Base-by-base conservation (phyloP, 495 filamentous ascomycete species). In the Aspergillus coremiiformis region DNA sequence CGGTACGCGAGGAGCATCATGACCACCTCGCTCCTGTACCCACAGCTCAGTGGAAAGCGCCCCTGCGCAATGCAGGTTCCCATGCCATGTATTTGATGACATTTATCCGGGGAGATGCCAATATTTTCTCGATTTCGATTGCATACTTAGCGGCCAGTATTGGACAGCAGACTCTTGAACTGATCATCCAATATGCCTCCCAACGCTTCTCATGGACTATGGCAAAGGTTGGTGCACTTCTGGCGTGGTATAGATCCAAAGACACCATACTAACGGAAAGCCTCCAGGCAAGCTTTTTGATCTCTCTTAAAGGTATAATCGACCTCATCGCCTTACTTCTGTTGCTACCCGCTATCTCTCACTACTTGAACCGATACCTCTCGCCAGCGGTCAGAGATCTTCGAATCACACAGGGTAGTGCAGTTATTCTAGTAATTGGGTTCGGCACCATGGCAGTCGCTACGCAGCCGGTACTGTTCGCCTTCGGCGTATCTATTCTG, bases 181-280 rank as follows among this genome's bases (percentile, higher is more conserved):
- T 54, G 24, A 33, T 48, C 33, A 21, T 54, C 9, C 52, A 54
- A 44, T 54, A 54, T 44, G 52, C 24, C 17, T 54, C 52, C 19
- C 30, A 44, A 29, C 44, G 52, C 10, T 54, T 48, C 15, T 32
- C 27, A 17, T 54, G 52, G 52, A 48, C 30, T 29, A 33, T 49
- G 44, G 52, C 44, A 30, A 37, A 54, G 52, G 52, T n/a, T n/a
- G n/a, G n/a, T 54, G 32, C 15, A 37, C 9, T 35, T 14, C 10
- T 35, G 21, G 30, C 10, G 37, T 15, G 19, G 4, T 12, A 24
- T 12, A 19, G 22, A 10, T 2, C 30, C 12, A 15, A 23, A n/a
- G 1, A 44, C 41, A 17, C 0, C 26, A n/a, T 39, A 47, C 21
- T 41, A 20, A 53, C 43, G 29, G 2, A 15, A 12, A 6, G 20